Base-by-base conservation (phyloP, 2,329 filamentous ascomycete genomes). In the Penicillium crustosum region DNA sequence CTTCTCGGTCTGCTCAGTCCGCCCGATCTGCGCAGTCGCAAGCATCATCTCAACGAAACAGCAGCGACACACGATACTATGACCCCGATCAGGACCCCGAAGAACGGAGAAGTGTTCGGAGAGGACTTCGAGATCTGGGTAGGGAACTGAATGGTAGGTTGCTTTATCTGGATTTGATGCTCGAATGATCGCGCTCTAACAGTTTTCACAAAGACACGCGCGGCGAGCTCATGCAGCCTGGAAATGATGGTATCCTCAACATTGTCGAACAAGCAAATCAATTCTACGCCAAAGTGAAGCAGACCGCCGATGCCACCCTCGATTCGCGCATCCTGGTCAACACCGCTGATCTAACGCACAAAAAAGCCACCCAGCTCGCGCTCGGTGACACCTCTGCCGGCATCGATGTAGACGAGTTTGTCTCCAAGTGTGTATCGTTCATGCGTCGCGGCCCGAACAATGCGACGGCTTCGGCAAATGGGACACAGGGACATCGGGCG, bases 251-350 rank as follows among this genome's bases (percentile, higher is more conserved):
- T 2, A 78, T 96, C 17, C 79, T 83, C 57, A 80, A 88, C 10
- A 86, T 86, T 1, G 78, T 97, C 25, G 73, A 83, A 25, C 82
- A 83, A 62, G 87, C 89, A 17, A 87, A 94, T 65, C 74, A 81
- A 36, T 77, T 88, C 15, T 87, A 88, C 60, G 80, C 81, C 55
- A 81, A 86, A 64, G 88, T 96, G 59, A 90, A 89, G 68, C 93
- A 97, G 77, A 96, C 94, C 0, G 86, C 88, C 2, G 94, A 97
- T 72, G 94, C 94, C 0, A 90, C 89, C 0, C 88, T 96, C 60
- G 94, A 99, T 72, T 92, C 93, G 0, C 86, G 90, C n/a, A 81
- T 95, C 27, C 82, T 97, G 4, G 89, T 96, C 49, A 87, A 84
- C 62, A 87, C 90, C 0, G 90, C 90, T 6, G 92, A 97, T 62